phyloP scores from a whole-genome alignment of 257 asterid genomes.

The Echites panduratus region DNA sequence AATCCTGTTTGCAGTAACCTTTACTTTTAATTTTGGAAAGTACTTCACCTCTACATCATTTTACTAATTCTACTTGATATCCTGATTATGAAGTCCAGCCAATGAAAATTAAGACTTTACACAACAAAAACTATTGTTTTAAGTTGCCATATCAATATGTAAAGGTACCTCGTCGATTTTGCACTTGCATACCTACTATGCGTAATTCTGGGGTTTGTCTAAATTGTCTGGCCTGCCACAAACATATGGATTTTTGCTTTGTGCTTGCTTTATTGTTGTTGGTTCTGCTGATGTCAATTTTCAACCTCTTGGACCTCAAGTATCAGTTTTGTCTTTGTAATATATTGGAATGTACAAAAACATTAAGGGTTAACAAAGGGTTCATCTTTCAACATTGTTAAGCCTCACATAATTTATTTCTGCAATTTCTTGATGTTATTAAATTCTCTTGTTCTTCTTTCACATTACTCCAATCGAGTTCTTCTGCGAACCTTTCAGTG shows the following conservation, averaged over 20 bases:
- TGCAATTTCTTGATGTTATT: neutral
- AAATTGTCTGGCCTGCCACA: neutral
- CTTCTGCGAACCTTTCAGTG: neutral
- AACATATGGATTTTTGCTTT: neutral
- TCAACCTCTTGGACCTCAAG: neutral
- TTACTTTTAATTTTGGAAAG: neutral
- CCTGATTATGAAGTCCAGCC: neutral
- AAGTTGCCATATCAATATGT: neutral
- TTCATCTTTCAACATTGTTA: neutral
- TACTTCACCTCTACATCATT: neutral
- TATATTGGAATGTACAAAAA: no score
- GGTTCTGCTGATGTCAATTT: neutral
- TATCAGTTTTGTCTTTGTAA: neutral
- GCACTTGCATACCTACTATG: neutral
- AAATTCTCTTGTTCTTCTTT: neutral
- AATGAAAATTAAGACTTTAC: neutral
- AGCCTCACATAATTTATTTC: neutral
- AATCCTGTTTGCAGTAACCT: neutral
- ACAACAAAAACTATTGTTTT: neutral
- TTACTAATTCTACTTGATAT: neutral
- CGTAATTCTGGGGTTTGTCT: no score
- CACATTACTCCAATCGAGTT: neutral
- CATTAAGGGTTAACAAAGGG: neutral
- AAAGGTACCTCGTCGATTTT: neutral
- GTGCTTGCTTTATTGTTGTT: no score